Evolutionary conservation across 2,329 filamentous ascomycete genomes (phyloP).

Genomic region (Magnaporthiopsis rhizophila): DNA sequence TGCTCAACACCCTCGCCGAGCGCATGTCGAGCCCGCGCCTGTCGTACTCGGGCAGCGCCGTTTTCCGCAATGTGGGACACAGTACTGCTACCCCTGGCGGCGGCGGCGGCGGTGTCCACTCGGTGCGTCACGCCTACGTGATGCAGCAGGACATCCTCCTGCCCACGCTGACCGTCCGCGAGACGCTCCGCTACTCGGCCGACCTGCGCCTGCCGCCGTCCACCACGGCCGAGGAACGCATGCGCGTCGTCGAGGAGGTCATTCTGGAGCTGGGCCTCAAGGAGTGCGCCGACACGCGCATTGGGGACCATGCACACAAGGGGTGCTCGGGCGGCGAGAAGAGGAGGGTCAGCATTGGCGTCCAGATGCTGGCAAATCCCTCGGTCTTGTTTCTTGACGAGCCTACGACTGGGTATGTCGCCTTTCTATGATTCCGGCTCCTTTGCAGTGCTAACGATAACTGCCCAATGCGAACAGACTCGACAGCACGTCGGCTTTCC

Average conservation of each 20-base stretch:
- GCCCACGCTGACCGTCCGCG: conserved; percentile 65
- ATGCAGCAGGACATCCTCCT: conserved; percentile 71
- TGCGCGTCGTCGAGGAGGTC: conserved; percentile 63
- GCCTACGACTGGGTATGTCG: conserved; percentile 55
- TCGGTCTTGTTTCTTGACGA: conserved; percentile 73
- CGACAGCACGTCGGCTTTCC: conserved; percentile 69
- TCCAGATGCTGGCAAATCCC: conserved; percentile 72
- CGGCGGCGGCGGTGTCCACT: conserved; percentile 44
- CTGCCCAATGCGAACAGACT: conserved; percentile 24
- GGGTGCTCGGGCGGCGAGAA: conserved; percentile 77
- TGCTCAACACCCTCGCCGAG: conserved; percentile 67
- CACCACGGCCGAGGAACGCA: conserved; percentile 53
- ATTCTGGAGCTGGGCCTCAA: conserved; percentile 69
- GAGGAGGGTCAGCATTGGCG: conserved; percentile 66
- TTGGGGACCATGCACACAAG: conserved; percentile 60
- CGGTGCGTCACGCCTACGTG: conserved; percentile 40
- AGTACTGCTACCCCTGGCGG: conserved; percentile 17
- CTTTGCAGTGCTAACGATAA: background rate
- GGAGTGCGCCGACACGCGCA: conserved; percentile 67
- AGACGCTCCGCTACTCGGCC: conserved; percentile 67
- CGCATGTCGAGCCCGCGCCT: conserved; percentile 45
- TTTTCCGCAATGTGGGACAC: conserved; percentile 41
- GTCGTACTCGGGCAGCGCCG: conserved; percentile 40
- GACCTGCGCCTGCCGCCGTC: conserved; percentile 60
- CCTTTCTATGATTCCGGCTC: background rate